Evolutionary conservation across 768 basidiomycete species (phyloP).

Genomic region (Lactifluus rugatus): DNA sequence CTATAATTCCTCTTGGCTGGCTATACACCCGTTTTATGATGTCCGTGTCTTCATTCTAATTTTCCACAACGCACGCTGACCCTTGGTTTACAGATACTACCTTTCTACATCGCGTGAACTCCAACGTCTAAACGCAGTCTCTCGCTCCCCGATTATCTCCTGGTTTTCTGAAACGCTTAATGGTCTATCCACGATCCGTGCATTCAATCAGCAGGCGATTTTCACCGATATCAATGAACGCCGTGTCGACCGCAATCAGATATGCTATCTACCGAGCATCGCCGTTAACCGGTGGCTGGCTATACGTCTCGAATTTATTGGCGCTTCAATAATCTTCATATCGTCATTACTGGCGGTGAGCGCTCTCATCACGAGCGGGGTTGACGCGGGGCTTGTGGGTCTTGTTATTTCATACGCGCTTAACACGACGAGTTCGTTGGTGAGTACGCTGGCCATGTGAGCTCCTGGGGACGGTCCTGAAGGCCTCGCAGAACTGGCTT

Average conservation of each 20-base stretch:
- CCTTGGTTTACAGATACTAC: slow-evolving; percentile 54
- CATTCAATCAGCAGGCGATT: slow-evolving; percentile 58
- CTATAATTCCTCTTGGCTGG: slow-evolving; percentile 64
- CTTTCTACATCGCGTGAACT: slow-evolving; percentile 79
- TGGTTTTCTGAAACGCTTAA: slow-evolving; percentile 74
- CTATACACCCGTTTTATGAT: slow-evolving; percentile 75
- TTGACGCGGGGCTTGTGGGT: slow-evolving; percentile 84
- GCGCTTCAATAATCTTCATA: slow-evolving; percentile 67
- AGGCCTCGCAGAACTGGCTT: slow-evolving; percentile 57
- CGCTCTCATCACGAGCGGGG: slow-evolving; percentile 62
- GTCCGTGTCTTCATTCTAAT: slow-evolving; percentile 33
- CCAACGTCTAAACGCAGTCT: slow-evolving; percentile 81
- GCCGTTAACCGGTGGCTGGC: slow-evolving; percentile 79
- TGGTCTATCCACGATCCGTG: slow-evolving; percentile 76
- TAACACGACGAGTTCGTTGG: slow-evolving; percentile 73
- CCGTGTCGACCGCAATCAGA: slow-evolving; percentile 78
- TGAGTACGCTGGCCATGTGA: slow-evolving; percentile 27
- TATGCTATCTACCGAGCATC: slow-evolving; percentile 52
- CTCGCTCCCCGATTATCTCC: slow-evolving; percentile 84
- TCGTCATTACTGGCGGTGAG: slow-evolving; percentile 57
- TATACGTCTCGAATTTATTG: slow-evolving; percentile 75
- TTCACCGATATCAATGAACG: slow-evolving; percentile 62
- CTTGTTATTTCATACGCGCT: slow-evolving; percentile 78
- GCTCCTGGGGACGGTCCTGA: neutral
- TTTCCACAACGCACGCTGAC: neutral